Percentiles rank a stretch among this genome's conserved stretches.
phyloP scores from a whole-genome alignment of 805 yeast species.

The Cyberlindnera veronae region DNA sequence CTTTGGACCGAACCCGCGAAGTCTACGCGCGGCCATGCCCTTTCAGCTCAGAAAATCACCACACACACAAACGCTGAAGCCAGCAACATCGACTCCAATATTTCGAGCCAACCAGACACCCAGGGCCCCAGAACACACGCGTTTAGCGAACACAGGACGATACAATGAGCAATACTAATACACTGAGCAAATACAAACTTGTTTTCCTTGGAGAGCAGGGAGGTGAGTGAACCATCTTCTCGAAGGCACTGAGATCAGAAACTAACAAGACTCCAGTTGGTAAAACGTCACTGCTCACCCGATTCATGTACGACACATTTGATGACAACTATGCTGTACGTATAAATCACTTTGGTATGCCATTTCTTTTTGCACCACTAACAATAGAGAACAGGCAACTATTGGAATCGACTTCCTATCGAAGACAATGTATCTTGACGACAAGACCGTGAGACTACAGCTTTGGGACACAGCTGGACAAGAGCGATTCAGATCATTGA shows the following conservation, averaged over 20 bases:
- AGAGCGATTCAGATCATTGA: slow-evolving; percentile 90
- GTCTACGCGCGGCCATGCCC: too few species aligned
- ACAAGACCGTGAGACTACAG: slow-evolving; percentile 90
- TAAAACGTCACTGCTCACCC: slow-evolving; percentile 91
- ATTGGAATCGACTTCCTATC: slow-evolving; percentile 95
- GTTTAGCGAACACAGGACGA: too few species aligned
- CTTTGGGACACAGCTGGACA: slow-evolving; percentile 99
- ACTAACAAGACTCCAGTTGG: too few species aligned
- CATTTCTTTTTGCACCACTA: slow-evolving; percentile 10
- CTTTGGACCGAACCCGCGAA: too few species aligned
- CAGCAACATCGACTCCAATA: too few species aligned
- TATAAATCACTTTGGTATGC: slow-evolving; percentile 3
- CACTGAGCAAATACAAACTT: slow-evolving; percentile 68
- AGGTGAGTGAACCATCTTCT: slow-evolving; percentile 19
- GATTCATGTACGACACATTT: slow-evolving; percentile 97
- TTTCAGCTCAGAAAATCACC: too few species aligned
- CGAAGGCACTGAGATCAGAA: too few species aligned
- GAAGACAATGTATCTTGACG: slow-evolving; percentile 93
- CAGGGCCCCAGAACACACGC: too few species aligned
- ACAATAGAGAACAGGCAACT: slow-evolving; percentile 57
- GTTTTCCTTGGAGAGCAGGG: slow-evolving; percentile 93
- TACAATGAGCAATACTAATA: slow-evolving; percentile 24
- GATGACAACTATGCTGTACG: slow-evolving; percentile 81
- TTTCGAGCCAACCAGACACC: too few species aligned
- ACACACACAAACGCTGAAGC: too few species aligned